phyloP scores from a whole-genome alignment of 805 yeast genomes.

The Ogataea trehalophila region DNA sequence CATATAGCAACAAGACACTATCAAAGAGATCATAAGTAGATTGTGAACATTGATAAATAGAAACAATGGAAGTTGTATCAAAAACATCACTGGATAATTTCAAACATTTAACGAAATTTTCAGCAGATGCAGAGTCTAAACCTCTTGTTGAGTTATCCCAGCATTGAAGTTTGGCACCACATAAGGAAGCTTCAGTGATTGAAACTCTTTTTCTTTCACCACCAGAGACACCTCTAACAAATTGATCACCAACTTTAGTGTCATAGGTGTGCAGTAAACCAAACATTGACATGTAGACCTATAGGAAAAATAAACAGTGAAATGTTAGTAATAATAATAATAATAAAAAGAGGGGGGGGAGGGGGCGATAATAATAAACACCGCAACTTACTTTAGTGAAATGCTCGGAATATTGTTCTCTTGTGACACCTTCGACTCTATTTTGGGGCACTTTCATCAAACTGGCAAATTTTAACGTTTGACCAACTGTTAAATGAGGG shows the following conservation, averaged over 20 bases:
- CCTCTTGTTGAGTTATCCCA: conserved; percentile 67
- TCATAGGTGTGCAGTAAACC: conserved; percentile 41
- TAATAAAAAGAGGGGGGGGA: no score
- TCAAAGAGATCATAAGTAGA: conserved; percentile 36
- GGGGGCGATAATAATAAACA: no score
- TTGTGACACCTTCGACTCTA: conserved; percentile 46
- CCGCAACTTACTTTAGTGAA: conserved; percentile 41
- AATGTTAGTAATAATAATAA: not conserved
- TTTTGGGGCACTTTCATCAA: conserved; percentile 53
- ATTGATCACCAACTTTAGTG: conserved; percentile 56
- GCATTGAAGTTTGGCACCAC: conserved; percentile 37
- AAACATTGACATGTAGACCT: conserved; percentile 31
- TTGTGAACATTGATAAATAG: conserved; percentile 38
- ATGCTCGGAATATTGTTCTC: conserved; percentile 48
- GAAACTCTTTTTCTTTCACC: conserved; percentile 61
- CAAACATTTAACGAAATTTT: conserved; percentile 51
- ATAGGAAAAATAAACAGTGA: not conserved
- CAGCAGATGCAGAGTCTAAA: conserved; percentile 60
- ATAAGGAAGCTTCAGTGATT: conserved; percentile 44
- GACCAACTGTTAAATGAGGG: conserved; percentile 60
- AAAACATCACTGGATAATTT: conserved; percentile 43
- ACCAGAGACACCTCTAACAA: conserved; percentile 56
- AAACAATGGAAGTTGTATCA: conserved; percentile 42
- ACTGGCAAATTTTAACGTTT: conserved; percentile 61
- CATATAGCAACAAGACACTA: conserved; percentile 33